A percentile compares a stretch with the other conserved stretches of the same genome.
These are phyloP conservation scores for Gryganskiella cystojenkinii DNA, from an alignment of 192 early-diverging fungal species.

Conservation along the genomic window DNA sequence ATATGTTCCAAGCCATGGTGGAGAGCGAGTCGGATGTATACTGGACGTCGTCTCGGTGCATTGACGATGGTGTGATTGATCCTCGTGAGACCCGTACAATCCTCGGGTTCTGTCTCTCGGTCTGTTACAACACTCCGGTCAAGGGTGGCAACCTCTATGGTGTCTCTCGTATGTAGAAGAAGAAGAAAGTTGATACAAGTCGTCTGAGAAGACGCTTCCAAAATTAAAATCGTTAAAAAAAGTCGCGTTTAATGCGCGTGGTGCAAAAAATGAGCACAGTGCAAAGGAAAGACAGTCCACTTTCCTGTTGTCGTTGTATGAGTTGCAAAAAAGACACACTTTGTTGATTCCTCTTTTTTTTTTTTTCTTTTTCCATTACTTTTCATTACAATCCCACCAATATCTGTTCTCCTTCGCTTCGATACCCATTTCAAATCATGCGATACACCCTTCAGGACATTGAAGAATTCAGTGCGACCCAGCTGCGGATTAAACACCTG, in stretches of 20 bases:
- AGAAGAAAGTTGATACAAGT: no score
- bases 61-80: slow-evolving; percentile 74
- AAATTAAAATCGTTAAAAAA: neutral
- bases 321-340: neutral
- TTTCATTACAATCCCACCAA: neutral
- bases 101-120: slow-evolving; percentile 68
- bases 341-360: neutral
- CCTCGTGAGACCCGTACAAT: slow-evolving; percentile 69
- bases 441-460: slow-evolving; percentile 5
- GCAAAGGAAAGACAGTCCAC: neutral
- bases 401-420: neutral
- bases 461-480: slow-evolving; percentile 1
- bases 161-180: slow-evolving; percentile 67
- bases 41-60: slow-evolving; percentile 66
- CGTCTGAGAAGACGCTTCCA: neutral
- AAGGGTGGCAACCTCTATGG: slow-evolving; percentile 71
- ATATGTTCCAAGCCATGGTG: slow-evolving; percentile 63
- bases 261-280: no score
- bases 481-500: slow-evolving; percentile 3
- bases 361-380: neutral
- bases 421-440: neutral
- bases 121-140: slow-evolving; percentile 64
- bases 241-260: neutral
- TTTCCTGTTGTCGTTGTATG: no score
- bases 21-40: slow-evolving; percentile 70